Base-by-base conservation (phyloP, 2,329 filamentous ascomycete genomes). In the Kalmusia sp. region DNA sequence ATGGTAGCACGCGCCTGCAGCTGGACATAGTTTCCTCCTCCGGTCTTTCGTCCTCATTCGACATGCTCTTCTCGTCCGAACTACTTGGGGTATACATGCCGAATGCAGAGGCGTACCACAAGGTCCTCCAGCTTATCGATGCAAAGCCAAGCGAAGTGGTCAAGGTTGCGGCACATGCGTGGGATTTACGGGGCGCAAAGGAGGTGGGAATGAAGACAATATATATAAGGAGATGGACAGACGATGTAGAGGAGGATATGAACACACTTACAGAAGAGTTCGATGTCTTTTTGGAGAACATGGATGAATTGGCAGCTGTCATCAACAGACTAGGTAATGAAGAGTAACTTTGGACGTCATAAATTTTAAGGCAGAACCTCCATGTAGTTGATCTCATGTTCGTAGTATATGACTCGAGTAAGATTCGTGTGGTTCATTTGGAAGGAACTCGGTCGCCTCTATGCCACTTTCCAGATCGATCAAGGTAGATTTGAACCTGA, bases 101-200 rank as follows among this genome's bases (percentile, higher is more conserved):
- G 1, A 74, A 70, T 6, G 73, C 75, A 0, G 76, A 76, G 7
- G 77, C 70, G 7, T 85, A 84, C 57, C 47, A 62, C 9, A 80
- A 76, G 49, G 77, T 72, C 0, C 54, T 84, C 35, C 61, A 75
- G 14, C 64, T 84, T 3, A 67, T 84, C 3, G 71, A 77, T 37
- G 61, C 77, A 2, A 62, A 64, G 22, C 74, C 82, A 0, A 75
- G 80, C 8, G 76, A 84, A 50, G 76, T 75, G 11, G 76, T 83
- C 7, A 72, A 81, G 75, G 81, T 84, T 3, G 82, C 82, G 3
- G 82, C 82, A 2, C 81, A 85, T 71, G 80, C 79, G 3, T 83
- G 80, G 59, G 83, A 84, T 62, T 49, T 80, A 19, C 68, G 79
- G 9, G 81, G 76, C 1, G 83, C 80, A 14, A 77, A 76, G 61